phyloP scores from a whole-genome alignment of 202 grass and related monocot genomes.

The Elaeis oleifera region DNA sequence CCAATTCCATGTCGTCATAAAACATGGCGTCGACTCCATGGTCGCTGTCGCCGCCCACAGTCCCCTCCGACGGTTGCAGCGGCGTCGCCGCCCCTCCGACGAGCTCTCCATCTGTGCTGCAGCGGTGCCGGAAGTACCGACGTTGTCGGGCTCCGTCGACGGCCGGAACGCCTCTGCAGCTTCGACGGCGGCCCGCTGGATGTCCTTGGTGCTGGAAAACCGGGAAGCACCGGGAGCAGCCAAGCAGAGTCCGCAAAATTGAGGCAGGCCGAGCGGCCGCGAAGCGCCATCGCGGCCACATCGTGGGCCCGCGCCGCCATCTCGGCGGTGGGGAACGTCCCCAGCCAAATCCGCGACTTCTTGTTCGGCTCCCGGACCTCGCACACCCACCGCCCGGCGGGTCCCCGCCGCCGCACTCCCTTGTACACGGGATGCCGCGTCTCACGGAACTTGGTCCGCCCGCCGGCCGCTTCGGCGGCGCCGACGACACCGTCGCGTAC shows the following conservation, averaged over 20 bases:
- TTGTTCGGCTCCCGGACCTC: conserved; percentile 53
- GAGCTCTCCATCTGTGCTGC: background rate
- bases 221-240: conserved; percentile 28
- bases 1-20: conserved; percentile 47
- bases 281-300: conserved; percentile 39
- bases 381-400: conserved; percentile 55
- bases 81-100: background rate
- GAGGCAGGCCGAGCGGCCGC: conserved; percentile 41
- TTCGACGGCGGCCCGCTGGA: conserved; percentile 36
- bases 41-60: background rate
- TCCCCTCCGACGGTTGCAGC: background rate
- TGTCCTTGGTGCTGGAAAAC: conserved; percentile 16
- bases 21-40: conserved; percentile 8
- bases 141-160: background rate
- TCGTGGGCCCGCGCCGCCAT: conserved; percentile 55
- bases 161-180: conserved; percentile 35
- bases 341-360: conserved; percentile 57
- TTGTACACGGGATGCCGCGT: conserved; percentile 74
- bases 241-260: conserved; percentile 75
- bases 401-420: conserved; percentile 54
- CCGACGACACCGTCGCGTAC: conserved; percentile 57
- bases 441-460: conserved; percentile 74
- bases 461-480: conserved; percentile 68
- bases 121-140: too few relatives aligned
- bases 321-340: conserved; percentile 53